Percentiles rank a stretch among this genome's conserved stretches.
Conservation (phyloP, 169 alveolate species). For the Cryptosporidium baileyi region DNA sequence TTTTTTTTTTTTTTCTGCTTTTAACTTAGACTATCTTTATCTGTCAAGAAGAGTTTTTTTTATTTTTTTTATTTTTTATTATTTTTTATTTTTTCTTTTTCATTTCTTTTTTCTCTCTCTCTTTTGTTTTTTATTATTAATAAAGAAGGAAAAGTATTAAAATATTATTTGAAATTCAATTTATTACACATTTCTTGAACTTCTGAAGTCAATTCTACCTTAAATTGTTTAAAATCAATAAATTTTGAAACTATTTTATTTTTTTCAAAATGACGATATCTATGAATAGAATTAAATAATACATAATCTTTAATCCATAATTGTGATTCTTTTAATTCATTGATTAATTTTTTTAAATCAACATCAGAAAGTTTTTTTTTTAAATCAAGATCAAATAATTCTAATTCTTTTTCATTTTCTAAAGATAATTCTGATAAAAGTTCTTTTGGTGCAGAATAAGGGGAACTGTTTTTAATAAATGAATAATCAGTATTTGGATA, state of each 20-base stretch:
- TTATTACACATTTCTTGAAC: background rate
- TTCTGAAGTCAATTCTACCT: background rate
- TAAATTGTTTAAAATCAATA: conserved; percentile 44
- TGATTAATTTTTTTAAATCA: conserved; percentile 7
- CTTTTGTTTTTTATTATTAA: too few species aligned
- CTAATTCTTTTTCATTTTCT: background rate
- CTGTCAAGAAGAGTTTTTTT: too few species aligned
- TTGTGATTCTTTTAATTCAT: conserved; percentile 36
- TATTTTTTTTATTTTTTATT: too few species aligned
- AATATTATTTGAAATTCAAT: background rate
- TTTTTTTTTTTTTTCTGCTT: too few species aligned
- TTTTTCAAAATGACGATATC: conserved; percentile 29
- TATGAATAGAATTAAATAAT: conserved; percentile 23
- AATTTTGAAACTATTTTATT: background rate
- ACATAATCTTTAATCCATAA: conserved; percentile 62
- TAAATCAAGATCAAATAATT: background rate
- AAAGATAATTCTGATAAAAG: conserved; percentile 27
- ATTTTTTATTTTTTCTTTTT: background rate
- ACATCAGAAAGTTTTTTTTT: background rate
- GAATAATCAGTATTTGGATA: conserved; percentile 51
- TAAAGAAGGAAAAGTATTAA: too few species aligned
- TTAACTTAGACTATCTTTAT: too few species aligned
- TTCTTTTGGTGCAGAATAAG: conserved; percentile 27
- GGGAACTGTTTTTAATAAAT: background rate
- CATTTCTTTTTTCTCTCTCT: background rate